Conservation (phyloP, 2,329 filamentous ascomycete genomes). For the Alternaria atra region DNA sequence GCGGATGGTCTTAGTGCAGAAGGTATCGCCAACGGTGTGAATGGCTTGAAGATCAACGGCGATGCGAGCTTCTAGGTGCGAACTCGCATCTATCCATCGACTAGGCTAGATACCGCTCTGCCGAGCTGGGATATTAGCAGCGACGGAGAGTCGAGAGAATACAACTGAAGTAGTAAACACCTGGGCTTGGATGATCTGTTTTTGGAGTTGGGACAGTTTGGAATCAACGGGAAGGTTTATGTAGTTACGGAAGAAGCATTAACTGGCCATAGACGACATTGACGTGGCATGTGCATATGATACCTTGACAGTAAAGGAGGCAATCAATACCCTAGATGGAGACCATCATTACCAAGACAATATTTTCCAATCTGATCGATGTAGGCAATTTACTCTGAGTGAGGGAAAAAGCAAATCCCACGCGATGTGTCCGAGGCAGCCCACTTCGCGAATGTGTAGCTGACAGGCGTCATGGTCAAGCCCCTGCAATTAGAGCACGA, state of each 20-base stretch:
- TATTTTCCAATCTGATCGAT: not conserved
- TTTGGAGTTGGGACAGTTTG: not conserved
- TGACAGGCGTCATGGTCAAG: not conserved
- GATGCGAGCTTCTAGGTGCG: conserved; percentile 23
- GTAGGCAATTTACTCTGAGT: not conserved
- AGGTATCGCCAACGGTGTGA: conserved; percentile 36
- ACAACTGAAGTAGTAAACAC: not conserved
- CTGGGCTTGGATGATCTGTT: not conserved
- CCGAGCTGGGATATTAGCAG: not conserved
- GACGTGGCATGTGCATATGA: conserved; percentile 21
- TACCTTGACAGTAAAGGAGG: conserved; percentile 10
- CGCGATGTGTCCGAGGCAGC: not conserved
- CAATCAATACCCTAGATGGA: not conserved
- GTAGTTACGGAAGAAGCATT: conserved; percentile 12
- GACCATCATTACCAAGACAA: not conserved
- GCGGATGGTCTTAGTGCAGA: conserved; percentile 24
- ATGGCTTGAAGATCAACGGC: conserved; percentile 32
- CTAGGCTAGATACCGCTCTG: not conserved
- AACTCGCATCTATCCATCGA: not conserved
- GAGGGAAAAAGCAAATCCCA: not conserved
- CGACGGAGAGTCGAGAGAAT: not conserved
- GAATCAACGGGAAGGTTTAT: not conserved
- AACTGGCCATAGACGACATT: not conserved
- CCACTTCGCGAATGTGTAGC: too few species aligned
- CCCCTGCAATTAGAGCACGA: not conserved